Evolutionary conservation across 176 grass and related monocot species (phyloP).

Genomic region (Cenchrus americanus): DNA sequence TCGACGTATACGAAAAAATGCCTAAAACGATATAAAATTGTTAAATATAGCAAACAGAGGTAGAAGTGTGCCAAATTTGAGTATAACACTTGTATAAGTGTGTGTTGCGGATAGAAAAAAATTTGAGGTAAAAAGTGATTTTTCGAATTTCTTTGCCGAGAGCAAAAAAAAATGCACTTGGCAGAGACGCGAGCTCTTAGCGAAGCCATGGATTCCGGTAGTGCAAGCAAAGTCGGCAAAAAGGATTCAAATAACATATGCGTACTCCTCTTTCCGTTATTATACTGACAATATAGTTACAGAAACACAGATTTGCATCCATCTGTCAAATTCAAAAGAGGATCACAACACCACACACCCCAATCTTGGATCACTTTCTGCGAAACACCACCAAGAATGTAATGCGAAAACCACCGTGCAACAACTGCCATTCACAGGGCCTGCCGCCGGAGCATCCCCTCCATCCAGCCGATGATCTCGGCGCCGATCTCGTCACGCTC

Average conservation of each 20-base stretch:
- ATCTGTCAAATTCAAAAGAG: conserved; percentile 7
- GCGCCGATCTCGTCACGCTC: conserved; percentile 74
- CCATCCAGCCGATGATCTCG: conserved; percentile 97
- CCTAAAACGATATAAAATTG: no score
- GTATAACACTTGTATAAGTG: no score
- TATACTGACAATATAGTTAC: background rate
- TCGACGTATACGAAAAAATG: no score
- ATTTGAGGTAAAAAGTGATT: no score
- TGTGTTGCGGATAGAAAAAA: no score
- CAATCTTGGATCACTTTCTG: background rate
- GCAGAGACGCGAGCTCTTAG: no score
- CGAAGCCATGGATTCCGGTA: no score
- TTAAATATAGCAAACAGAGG: no score
- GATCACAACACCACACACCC: background rate
- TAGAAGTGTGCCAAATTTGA: no score
- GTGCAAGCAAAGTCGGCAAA: background rate
- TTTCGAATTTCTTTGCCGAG: no score
- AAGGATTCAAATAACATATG: background rate
- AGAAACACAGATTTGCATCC: conserved; percentile 4
- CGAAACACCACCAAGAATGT: conserved; percentile 15
- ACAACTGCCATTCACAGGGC: background rate
- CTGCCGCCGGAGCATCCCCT: conserved; percentile 51
- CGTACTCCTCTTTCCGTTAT: background rate
- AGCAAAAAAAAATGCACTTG: no score
- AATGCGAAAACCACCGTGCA: background rate